Conservation (phyloP, 305 asterid genomes). For the Fraxinus xanthoxyloides region DNA sequence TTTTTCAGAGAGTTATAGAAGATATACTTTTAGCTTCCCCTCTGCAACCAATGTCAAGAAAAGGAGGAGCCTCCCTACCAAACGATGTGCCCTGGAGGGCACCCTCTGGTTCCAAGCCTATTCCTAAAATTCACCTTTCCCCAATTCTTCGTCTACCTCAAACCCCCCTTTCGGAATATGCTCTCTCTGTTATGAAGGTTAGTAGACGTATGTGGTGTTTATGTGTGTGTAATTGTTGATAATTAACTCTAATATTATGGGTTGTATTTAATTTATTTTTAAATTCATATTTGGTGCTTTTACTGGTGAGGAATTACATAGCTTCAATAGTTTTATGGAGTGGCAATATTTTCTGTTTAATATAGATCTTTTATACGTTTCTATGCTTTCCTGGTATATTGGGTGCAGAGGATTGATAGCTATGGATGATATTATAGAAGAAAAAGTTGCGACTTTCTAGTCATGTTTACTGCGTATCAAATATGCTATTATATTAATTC, state of each 20-base stretch:
- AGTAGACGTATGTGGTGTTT: not conserved
- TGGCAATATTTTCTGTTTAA: not conserved
- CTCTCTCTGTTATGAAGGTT: conserved; percentile 81
- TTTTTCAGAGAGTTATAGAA: not conserved
- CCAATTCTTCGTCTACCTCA: conserved; percentile 74
- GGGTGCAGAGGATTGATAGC: not conserved
- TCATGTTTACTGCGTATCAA: not conserved
- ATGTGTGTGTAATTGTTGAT: not conserved
- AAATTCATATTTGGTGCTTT: not conserved
- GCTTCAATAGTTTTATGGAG: not conserved
- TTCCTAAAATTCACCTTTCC: conserved; percentile 85
- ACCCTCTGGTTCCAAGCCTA: conserved; percentile 60
- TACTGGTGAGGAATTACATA: not conserved
- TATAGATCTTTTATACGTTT: not conserved
- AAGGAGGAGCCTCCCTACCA: conserved; percentile 48
- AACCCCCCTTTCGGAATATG: conserved; percentile 60
- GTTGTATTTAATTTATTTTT: not conserved
- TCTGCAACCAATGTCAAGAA: conserved; percentile 36
- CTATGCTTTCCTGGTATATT: not conserved
- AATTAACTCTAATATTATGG: not conserved
- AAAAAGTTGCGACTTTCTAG: not conserved
- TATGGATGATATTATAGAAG: not conserved
- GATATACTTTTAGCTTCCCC: not conserved
- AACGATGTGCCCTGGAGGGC: conserved; percentile 91
- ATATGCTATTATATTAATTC: not conserved